Evolutionary conservation across 202 grass and related monocot species (phyloP).

Genomic region (Brachypodium distachyon): DNA sequence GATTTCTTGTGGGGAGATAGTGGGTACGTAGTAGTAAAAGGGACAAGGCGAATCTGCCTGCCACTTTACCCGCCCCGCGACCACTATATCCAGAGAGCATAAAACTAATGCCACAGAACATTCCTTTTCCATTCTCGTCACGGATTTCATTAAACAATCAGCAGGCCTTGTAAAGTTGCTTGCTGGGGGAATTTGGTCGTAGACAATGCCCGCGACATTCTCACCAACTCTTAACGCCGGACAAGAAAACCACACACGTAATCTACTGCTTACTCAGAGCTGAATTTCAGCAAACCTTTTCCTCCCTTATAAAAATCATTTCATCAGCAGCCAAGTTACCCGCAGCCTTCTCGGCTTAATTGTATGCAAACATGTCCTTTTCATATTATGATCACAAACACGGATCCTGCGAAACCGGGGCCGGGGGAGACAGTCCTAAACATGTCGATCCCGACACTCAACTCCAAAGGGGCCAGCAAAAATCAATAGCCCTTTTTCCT

Average conservation of each 20-base stretch:
- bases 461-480: background rate
- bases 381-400: background rate
- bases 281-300: background rate
- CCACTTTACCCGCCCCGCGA: slow-evolving; percentile 4
- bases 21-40: slow-evolving; percentile 5
- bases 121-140: background rate
- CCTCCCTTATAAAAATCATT: background rate
- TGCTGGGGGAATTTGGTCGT: background rate
- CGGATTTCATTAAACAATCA: background rate
- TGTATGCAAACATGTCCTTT: background rate
- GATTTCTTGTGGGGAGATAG: background rate
- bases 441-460: slow-evolving; percentile 36
- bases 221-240: slow-evolving; percentile 2
- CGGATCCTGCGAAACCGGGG: slow-evolving; percentile 10
- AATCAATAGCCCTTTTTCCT: background rate
- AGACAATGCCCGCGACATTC: slow-evolving; percentile 16
- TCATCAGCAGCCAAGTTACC: background rate
- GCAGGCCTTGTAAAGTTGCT: background rate
- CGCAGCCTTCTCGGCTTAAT: background rate
- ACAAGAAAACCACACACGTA: background rate
- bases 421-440: background rate
- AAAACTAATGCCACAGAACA: background rate
- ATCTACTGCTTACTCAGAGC: background rate
- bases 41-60: slow-evolving; percentile 10
- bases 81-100: slow-evolving; percentile 14